Conservation (phyloP, 2,329 filamentous ascomycete genomes). For the Colletotrichum limetticola region DNA sequence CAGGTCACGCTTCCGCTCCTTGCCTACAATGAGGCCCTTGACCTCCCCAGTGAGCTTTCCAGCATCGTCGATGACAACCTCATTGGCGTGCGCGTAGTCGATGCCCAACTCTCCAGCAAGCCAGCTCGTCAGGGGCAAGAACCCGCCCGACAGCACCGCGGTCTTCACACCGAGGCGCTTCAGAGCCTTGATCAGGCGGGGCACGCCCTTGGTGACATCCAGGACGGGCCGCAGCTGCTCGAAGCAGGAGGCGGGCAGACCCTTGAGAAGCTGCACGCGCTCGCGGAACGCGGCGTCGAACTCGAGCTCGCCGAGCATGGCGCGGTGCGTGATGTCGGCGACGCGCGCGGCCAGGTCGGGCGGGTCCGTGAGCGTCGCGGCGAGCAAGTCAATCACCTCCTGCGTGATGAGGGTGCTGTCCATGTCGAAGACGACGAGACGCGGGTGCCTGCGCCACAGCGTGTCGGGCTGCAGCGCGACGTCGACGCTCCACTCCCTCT, state of each 20-base stretch:
- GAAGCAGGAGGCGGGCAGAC: slow-evolving; percentile 82
- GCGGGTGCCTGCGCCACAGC: slow-evolving; percentile 81
- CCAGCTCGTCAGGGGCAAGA: slow-evolving; percentile 89
- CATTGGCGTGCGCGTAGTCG: slow-evolving; percentile 90
- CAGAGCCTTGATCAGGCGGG: slow-evolving; percentile 77
- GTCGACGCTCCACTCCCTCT: slow-evolving; percentile 90
- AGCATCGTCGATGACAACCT: slow-evolving; percentile 73
- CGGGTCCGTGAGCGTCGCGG: slow-evolving; percentile 76
- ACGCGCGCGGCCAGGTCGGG: slow-evolving; percentile 83
- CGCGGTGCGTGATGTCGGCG: slow-evolving; percentile 87
- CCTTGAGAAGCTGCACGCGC: slow-evolving; percentile 82
- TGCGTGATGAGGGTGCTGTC: slow-evolving; percentile 97
- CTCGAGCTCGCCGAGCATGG: slow-evolving; percentile 96
- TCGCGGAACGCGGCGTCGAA: slow-evolving; percentile 87
- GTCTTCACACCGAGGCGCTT: slow-evolving; percentile 86
- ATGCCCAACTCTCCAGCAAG: slow-evolving; percentile 83
- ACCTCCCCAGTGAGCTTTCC: slow-evolving; percentile 77
- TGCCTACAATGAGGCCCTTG: slow-evolving; percentile 78
- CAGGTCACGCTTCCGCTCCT: slow-evolving; percentile 78
- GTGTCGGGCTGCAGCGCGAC: slow-evolving; percentile 80
- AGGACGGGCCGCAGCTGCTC: slow-evolving; percentile 79
- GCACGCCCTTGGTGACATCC: slow-evolving; percentile 84
- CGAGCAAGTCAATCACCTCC: slow-evolving; percentile 96
- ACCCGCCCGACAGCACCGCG: slow-evolving; percentile 92
- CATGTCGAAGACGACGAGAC: slow-evolving; percentile 97